Conservation (phyloP, 1,284 basidiomycete genomes). For the Trichosporon sp. region DNA sequence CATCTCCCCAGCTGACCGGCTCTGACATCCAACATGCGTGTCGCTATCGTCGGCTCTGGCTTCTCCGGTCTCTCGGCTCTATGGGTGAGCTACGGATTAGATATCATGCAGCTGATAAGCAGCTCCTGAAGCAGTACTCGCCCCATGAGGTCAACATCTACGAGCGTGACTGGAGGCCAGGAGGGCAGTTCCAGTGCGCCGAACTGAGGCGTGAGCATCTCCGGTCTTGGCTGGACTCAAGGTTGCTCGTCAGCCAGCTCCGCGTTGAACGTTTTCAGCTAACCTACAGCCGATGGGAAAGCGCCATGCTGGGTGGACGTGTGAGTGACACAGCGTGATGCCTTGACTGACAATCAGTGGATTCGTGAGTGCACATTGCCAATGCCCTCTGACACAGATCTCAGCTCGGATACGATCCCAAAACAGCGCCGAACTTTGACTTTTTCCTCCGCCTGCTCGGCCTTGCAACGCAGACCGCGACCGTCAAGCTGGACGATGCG, state of each 20-base stretch:
- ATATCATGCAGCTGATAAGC: not conserved
- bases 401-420: constrained; percentile 75
- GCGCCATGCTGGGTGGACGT: constrained; percentile 67
- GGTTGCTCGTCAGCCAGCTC: not conserved
- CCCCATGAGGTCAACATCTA: constrained; percentile 78
- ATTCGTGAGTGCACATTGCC: constrained; percentile 22
- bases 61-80: constrained; percentile 75
- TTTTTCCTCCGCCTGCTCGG: constrained; percentile 66
- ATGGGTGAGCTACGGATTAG: constrained; percentile 61
- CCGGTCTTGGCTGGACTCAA: not conserved
- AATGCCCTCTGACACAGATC: not conserved
- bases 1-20: not conserved
- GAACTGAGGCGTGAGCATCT: constrained; percentile 57
- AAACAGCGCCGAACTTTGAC: constrained; percentile 79
- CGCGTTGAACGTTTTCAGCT: not conserved
- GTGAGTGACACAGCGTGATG: constrained; percentile 55
- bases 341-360: constrained; percentile 6
- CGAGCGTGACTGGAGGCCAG: constrained; percentile 69
- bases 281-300: constrained; percentile 54
- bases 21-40: constrained; percentile 48
- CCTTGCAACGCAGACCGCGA: constrained; percentile 57
- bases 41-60: constrained; percentile 78
- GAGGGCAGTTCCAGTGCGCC: constrained; percentile 80
- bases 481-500: constrained; percentile 19
- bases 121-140: constrained; percentile 74